Base-by-base conservation (phyloP, 108 stramenopile species). In the Cyclostephanos tholiformis region DNA sequence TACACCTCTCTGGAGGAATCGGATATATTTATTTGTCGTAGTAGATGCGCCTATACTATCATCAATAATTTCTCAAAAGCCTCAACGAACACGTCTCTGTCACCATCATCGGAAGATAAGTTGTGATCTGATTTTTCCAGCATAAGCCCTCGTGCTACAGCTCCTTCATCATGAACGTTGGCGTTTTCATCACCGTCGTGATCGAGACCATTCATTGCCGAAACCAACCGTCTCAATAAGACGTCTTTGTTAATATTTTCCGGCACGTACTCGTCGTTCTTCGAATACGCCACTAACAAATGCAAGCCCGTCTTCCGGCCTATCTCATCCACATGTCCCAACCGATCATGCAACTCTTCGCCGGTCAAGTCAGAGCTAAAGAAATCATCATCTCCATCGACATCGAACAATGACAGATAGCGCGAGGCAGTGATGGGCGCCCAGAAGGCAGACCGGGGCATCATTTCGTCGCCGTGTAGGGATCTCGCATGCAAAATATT, bases 351-450 rank as follows among this genome's bases (percentile, higher is more conserved):
- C 32, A 96, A 74, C 68, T 98, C 89, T 12, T 83, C 91, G 65
- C 92, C 87, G 17, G 86, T 87, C 50, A 89, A 85, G 71, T 98
- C 96, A 46, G 92, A 94, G 20, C 93, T 95, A 66, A 98, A 98
- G 86, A 87, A 95, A 73, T 98, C 97, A 74, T 98, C 97, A 12
- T 77, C 71, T 17, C 97, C 97, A 22, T 89, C 86, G 44, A 74
- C 62, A 62, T 84, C 87, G 9, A 91, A 82, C 36, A 98, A 71
- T 50, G 90, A 91, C 14, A 95, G 29, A 72, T 85, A 98, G 1
- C 97, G 83, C 49, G 89, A 71, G 14, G 96, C 94, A 16, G 97
- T 97, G 14, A 98, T 95, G n/a, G 97, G 97, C 9, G 95, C 93
- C 92, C 93, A 93, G 75, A 91, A 88, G 23, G 94, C 74, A 0